Conservation (phyloP, 192 early-diverging fungal genomes). For the Coemansia sp. region DNA sequence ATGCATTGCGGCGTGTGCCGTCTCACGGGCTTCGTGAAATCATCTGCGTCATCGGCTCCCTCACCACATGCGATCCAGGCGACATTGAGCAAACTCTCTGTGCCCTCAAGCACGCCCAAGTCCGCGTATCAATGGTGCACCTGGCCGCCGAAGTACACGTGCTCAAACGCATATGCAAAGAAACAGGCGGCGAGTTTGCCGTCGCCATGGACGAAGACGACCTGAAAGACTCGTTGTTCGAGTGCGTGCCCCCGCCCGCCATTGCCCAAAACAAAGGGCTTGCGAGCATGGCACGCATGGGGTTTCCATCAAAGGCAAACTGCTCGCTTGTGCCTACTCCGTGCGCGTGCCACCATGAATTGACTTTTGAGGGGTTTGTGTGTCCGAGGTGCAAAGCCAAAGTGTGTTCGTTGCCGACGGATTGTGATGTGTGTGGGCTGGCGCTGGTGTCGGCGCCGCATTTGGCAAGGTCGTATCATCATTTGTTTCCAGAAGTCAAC, state of each 20-base stretch:
- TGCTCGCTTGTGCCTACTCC: slow-evolving; percentile 41
- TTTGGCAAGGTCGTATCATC: slow-evolving; percentile 89
- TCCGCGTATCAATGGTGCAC: slow-evolving; percentile 85
- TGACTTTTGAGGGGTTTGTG: slow-evolving; percentile 69
- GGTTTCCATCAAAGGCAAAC: slow-evolving; percentile 67
- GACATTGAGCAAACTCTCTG: slow-evolving; percentile 83
- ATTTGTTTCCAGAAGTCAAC: slow-evolving; percentile 88
- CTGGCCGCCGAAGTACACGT: slow-evolving; percentile 88
- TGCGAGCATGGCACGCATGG: slow-evolving; percentile 83
- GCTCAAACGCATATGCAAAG: slow-evolving; percentile 66
- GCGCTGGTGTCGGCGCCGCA: slow-evolving; percentile 86
- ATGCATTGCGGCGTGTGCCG: slow-evolving; percentile 76
- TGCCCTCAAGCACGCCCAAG: slow-evolving; percentile 60
- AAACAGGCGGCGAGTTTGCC: slow-evolving; percentile 78
- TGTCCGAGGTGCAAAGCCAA: slow-evolving; percentile 82
- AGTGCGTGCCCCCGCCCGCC: slow-evolving; percentile 84
- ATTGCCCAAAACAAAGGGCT: slow-evolving; percentile 54
- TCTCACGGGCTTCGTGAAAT: slow-evolving; percentile 87
- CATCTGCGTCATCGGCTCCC: slow-evolving; percentile 78
- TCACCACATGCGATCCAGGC: slow-evolving; percentile 92
- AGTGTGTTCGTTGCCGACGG: slow-evolving; percentile 85
- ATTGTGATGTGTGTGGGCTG: slow-evolving; percentile 87
- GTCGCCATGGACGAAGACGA: slow-evolving; percentile 83
- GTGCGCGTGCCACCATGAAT: slow-evolving; percentile 78
- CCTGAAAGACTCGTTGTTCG: slow-evolving; percentile 80